Evolutionary conservation across 73 alveolate genomes (phyloP).

Genomic region (Stentor roeselii): DNA sequence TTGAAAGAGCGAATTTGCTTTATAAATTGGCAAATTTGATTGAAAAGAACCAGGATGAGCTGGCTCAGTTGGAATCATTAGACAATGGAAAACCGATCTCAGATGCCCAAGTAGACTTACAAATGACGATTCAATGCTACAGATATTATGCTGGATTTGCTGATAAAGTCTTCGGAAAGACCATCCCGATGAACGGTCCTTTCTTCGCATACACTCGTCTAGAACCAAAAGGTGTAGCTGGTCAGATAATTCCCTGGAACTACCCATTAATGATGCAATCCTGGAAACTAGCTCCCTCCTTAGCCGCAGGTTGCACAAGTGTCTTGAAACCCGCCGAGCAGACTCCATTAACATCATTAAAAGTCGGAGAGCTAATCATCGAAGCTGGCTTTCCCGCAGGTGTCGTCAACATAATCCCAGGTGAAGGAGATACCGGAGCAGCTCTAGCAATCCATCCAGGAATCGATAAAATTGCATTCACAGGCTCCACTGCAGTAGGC

Average conservation of each 20-base stretch:
- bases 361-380: constrained; percentile 63
- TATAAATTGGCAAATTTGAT: constrained; percentile 47
- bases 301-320: constrained; percentile 86
- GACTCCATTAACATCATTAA: constrained; percentile 79
- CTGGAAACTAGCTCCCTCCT: constrained; percentile 84
- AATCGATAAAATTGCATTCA: constrained; percentile 83
- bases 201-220: constrained; percentile 45
- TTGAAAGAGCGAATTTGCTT: constrained; percentile 36
- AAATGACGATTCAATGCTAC: constrained; percentile 29
- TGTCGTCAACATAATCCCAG: constrained; percentile 77
- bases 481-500: constrained; percentile 90
- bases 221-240: constrained; percentile 90
- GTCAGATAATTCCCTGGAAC: constrained; percentile 89
- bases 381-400: constrained; percentile 91
- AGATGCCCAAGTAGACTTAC: constrained; percentile 35
- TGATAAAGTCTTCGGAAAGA: constrained; percentile 65
- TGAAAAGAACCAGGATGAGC: constrained; percentile 37
- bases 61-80: constrained; percentile 48
- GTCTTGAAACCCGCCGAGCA: constrained; percentile 86
- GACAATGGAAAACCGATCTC: constrained; percentile 56
- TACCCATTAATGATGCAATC: constrained; percentile 82
- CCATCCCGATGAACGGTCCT: constrained; percentile 48
- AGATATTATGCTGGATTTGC: constrained; percentile 84
- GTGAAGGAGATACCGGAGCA: constrained; percentile 83
- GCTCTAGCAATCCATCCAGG: constrained; percentile 67